Evolutionary conservation across 2,329 filamentous ascomycete species (phyloP), one percentile per base, ranked within the genome.

Genomic region (Cladosporium sp.): DNA sequence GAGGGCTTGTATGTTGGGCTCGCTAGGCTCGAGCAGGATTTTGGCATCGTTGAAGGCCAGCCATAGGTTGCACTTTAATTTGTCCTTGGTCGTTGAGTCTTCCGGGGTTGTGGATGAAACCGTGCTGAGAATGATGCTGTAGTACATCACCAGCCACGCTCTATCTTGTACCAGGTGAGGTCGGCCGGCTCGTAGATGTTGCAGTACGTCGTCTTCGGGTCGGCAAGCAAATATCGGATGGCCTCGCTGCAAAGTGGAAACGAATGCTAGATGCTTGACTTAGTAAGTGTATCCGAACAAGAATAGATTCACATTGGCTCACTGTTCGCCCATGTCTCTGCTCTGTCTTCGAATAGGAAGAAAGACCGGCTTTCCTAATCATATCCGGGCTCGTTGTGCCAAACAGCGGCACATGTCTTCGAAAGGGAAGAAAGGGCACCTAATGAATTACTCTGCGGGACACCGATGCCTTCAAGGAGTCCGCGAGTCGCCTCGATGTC

Each of bases 91-190:
- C 4, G 27, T 19, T 9, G 51, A 30, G 39, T 56, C 43, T 8
- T 50, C 32, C 4, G 50, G 49, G 1, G 39, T 30, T 11, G 38
- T 52, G 3, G 55, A 55, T 7, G 51, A 49, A 4, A 54, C 24
- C 32, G 32, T 48, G 19, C 44, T 54, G n/a, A 62, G 41, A 8
- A 55, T 47, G 43, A 60, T 53, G 40, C 56, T 56, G 44, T 62
- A 62, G 50, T 54, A 61, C 54, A 62, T 54, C 1, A 62, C 55
- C 11, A 62, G 55, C 58, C 58, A 61, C 1, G 60, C 56, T 38
- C 54, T 44, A 12, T 60, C 51, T n/a, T 40, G 36, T 2, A 58
- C 50, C 3, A 43, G 32, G 20, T 57, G 36, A 18, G 55, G 52
- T 2, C 40, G 47, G 22, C 20, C 41, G 7, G 54, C 47, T 37